Evolutionary conservation across 768 basidiomycete species (phyloP).

Genomic region (Neoboletus subvelutipes): DNA sequence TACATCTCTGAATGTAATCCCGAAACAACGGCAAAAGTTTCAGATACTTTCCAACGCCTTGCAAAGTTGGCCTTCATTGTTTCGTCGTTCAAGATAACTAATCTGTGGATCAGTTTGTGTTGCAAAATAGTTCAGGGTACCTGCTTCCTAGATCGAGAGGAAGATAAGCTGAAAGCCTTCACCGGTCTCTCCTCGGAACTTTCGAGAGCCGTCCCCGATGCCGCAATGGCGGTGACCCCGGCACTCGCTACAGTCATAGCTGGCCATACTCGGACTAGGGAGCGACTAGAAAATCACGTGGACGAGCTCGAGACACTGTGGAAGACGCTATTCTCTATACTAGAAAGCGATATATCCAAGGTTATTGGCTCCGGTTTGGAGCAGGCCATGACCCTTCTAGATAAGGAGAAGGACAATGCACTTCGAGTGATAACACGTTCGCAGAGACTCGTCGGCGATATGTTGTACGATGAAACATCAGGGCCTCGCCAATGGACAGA

Average conservation of each 20-base stretch:
- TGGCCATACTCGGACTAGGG: constrained; percentile 43
- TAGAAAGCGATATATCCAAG: constrained; percentile 42
- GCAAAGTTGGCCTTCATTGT: constrained; percentile 30
- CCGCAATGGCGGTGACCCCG: constrained; percentile 44
- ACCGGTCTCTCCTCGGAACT: constrained; percentile 49
- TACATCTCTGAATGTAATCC: background rate
- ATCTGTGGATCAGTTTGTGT: constrained; percentile 39
- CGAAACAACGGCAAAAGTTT: constrained; percentile 11
- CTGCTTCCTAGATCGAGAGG: constrained; percentile 43
- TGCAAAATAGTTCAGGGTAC: constrained; percentile 45
- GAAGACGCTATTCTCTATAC: constrained; percentile 44
- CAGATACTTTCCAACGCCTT: constrained; percentile 40
- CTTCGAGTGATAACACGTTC: constrained; percentile 21
- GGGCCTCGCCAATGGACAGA: constrained; percentile 13
- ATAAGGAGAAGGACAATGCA: constrained; percentile 30
- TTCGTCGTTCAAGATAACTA: constrained; percentile 9
- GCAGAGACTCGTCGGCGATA: constrained; percentile 14
- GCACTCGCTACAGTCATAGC: constrained; percentile 45
- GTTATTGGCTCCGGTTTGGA: constrained; percentile 34
- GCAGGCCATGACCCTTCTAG: constrained; percentile 35
- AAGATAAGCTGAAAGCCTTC: constrained; percentile 48
- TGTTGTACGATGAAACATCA: constrained; percentile 3
- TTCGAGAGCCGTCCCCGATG: constrained; percentile 42
- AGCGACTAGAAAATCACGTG: constrained; percentile 40
- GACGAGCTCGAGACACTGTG: constrained; percentile 45